Conservation (phyloP, 345 rosid species). For the Populus pruinosa region DNA sequence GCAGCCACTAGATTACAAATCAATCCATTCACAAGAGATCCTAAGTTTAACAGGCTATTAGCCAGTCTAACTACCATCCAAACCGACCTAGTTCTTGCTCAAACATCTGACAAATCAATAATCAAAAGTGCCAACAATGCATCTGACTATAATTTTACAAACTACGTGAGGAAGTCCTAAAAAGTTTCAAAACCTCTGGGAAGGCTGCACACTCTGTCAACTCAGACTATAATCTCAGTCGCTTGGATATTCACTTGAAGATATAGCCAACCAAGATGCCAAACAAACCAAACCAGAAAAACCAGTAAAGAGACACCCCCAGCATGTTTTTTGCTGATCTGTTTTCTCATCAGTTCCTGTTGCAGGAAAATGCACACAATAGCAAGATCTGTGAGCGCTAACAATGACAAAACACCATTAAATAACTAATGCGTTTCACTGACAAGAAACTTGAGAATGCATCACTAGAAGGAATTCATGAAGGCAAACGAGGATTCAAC, state of each 20-base stretch:
- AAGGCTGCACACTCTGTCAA: background rate
- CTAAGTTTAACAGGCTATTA: background rate
- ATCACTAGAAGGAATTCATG: background rate
- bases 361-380: background rate
- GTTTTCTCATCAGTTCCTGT: conserved; percentile 65
- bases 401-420: background rate
- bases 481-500: too few relatives aligned
- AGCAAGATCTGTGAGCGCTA: background rate
- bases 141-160: conserved; percentile 2
- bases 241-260: conserved; percentile 29
- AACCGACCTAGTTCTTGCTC: background rate
- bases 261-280: conserved; percentile 60
- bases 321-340: conserved; percentile 36
- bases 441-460: background rate
- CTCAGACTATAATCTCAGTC: conserved; percentile 1
- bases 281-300: conserved; percentile 50
- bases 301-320: conserved; percentile 47
- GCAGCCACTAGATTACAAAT: background rate
- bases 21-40: background rate
- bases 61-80: background rate
- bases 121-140: background rate
- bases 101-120: background rate
- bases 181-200: conserved; percentile 1
- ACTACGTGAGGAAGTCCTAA: background rate
- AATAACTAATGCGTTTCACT: background rate